Percentiles rank a stretch among this genome's conserved stretches.
phyloP scores from a whole-genome alignment of 2,329 filamentous ascomycete genomes.

The Thelonectria discophora region DNA sequence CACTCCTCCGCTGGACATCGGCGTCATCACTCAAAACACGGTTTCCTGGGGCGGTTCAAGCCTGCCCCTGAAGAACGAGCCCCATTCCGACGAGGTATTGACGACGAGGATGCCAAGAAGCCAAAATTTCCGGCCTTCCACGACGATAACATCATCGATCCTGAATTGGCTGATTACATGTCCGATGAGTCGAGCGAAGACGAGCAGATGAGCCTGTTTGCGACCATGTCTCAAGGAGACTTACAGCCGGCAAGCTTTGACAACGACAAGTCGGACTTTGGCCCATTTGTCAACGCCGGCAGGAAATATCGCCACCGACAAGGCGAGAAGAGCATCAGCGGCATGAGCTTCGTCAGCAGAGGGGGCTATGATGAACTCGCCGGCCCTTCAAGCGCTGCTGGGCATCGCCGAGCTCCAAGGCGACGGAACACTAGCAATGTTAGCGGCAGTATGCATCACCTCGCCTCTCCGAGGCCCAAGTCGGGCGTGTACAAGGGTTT shows the following conservation, averaged over 20 bases:
- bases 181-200: constrained; percentile 95
- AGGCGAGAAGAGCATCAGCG: constrained; percentile 79
- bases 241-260: constrained; percentile 73
- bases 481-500: constrained; percentile 65
- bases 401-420: constrained; percentile 69
- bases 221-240: constrained; percentile 73
- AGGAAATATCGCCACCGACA: constrained; percentile 78
- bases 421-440: constrained; percentile 86
- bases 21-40: constrained; percentile 87
- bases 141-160: constrained; percentile 98
- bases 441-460: constrained; percentile 73
- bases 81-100: constrained; percentile 80
- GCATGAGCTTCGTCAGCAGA: constrained; percentile 73
- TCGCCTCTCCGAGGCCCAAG: constrained; percentile 76
- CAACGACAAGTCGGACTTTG: constrained; percentile 76
- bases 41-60: constrained; percentile 80
- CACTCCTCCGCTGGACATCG: constrained; percentile 80
- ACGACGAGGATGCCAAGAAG: constrained; percentile 71
- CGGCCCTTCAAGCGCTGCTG: constrained; percentile 64
- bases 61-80: constrained; percentile 78
- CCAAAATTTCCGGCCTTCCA: constrained; percentile 89
- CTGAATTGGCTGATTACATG: constrained; percentile 92
- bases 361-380: constrained; percentile 71
- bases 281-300: constrained; percentile 74
- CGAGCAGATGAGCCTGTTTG: constrained; percentile 88